Evolutionary conservation across 306 rosid species (phyloP), one percentile per base, ranked within the genome.

Genomic region (Acmispon strigosus): DNA sequence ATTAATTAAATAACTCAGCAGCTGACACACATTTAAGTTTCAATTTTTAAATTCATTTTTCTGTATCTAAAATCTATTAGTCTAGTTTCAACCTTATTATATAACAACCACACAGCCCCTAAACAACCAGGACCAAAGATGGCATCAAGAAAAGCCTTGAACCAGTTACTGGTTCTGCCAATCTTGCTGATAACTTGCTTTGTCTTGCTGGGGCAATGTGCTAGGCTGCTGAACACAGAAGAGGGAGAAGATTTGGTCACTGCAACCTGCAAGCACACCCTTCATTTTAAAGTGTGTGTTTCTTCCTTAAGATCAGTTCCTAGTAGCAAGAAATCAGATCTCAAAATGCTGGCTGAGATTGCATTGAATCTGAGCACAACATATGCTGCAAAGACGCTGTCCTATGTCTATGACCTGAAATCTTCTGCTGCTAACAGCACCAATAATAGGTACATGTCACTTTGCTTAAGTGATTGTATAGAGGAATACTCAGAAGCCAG

Each of bases 241-340:
- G 60, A 57, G 20, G 73, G 60, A 12, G 77, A 55, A 4, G 81
- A 75, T 56, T 80, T 80, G 47, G 57, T 80, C 0, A 48, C 74
- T 14, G 16, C 50, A 34, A 63, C 74, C 5, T 80, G 84, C 77
- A 70, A 80, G 37, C 72, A 80, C 71, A 80, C 84, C 63, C 74
- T 80, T 19, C 66, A 80, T 54, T 55, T 44, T 9, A 36, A 80
- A 70, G 13, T 57, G 2, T 80, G 81, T 13, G 17, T 44, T 56
- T 70, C 81, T 63, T 75, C 84, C 50, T 39, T 80, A 5, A 70
- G 77, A 75, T 80, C 84, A 2, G 78, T 63, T 57, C 77, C 81
- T 17, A 24, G 50, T 4, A 75, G 57, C 64, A 64, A 50, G 9
- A 14, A 32, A 57, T 48, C 74, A 8, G 74, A 80, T 70, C 74